Evolutionary conservation across 202 grass and related monocot species (phyloP).

Genomic region (Cymbopogon flexuosus): DNA sequence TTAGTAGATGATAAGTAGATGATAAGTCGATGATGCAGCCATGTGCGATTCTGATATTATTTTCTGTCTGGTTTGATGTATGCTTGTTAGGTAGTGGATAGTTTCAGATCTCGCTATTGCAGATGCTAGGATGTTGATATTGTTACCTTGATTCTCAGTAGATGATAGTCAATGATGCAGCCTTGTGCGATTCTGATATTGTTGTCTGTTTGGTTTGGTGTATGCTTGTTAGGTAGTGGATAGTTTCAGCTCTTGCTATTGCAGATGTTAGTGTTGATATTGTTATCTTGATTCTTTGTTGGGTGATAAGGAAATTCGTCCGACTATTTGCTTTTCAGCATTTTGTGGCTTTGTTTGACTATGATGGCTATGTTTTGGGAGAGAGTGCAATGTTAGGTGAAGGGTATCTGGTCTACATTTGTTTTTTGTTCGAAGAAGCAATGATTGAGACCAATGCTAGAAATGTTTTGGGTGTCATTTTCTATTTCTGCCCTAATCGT

Average conservation of each 20-base stretch:
- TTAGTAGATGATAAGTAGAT: not conserved
- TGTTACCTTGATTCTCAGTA: constrained; percentile 2
- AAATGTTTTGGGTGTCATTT: constrained; percentile 9
- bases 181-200: not conserved
- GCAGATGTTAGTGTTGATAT: constrained; percentile 9
- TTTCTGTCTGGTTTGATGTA: constrained; percentile 5
- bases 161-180: not conserved
- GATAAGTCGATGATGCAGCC: not conserved
- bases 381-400: constrained; percentile 42
- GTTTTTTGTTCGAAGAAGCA: constrained; percentile 7
- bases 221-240: not conserved
- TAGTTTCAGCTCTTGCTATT: constrained; percentile 1
- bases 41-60: not conserved
- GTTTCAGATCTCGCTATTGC: not conserved
- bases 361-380: constrained; percentile 12
- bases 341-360: constrained; percentile 34
- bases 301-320: constrained; percentile 25
- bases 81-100: constrained; percentile 1
- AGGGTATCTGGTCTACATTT: constrained; percentile 15
- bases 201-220: constrained; percentile 3
- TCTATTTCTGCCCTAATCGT: not conserved
- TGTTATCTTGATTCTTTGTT: not conserved
- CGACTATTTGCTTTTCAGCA: constrained; percentile 22
- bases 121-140: constrained; percentile 9
- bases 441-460: constrained; percentile 28